Evolutionary conservation across 1,284 basidiomycete genomes (phyloP), one percentile per base, ranked within the genome.

Genomic region (Apiotrichum laibachii): DNA sequence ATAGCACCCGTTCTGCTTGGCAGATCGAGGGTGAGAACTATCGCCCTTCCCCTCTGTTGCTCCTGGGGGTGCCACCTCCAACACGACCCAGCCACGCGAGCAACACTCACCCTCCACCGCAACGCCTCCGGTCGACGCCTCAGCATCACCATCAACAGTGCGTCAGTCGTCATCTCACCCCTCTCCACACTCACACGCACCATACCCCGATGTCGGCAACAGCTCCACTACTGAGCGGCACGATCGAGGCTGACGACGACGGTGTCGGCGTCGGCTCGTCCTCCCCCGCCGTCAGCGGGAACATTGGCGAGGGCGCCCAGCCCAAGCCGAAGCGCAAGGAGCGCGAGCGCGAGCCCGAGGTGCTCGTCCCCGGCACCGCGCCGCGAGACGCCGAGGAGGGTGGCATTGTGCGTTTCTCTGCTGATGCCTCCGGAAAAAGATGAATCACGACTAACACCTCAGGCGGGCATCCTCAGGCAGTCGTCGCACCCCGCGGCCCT

Each of bases 401-500:
- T 5, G 77, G 77, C 1, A 78, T 80, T 39, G 74, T 78, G 61
- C 68, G 75, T 70, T 5, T 12, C 22, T 2, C 3, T 31, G 26
- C 26, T 31, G 26, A 7, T 13, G 44, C 2, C 18, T n/a, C 12
- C 10, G 8, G 13, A 33, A 15, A 9, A 12, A 3, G 45, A 21
- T n/a, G n/a, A n/a, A n/a, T n/a, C 43, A 19, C 7, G 34, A 50
- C 50, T 61, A 33, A 61, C 56, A 34, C 13, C 21, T 3, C 54
- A 77, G 77, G 60, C 73, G 10, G 76, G 74, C 1, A 77, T 77
- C 46, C 63, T 73, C 35, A 71, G 66, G 50, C 72, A 89, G 85
- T 92, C 89, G 55, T 85, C 89, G 2, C 92, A 95, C 75, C 92
- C 92, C 3, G 71, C 88, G 56, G 86, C 87, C 11, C 82, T 97